Base-by-base conservation (phyloP, 768 basidiomycete genomes). In the Mycena kentingensis region DNA sequence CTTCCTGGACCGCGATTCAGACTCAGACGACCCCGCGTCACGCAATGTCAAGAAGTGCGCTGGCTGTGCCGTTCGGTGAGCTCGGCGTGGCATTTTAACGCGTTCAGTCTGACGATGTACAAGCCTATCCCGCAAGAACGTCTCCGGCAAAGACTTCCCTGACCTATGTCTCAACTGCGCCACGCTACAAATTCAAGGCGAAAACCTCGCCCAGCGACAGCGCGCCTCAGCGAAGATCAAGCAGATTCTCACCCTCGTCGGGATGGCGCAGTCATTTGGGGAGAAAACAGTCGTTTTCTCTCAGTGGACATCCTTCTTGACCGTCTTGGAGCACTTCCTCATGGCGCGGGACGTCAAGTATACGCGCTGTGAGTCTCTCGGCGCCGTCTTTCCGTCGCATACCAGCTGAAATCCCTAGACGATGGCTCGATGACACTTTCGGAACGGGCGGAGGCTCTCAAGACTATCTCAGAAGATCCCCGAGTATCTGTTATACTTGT, bases 201-300 rank as follows among this genome's bases (percentile, higher is more conserved):
- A 70, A 38, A 68, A 70, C 41, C 76, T 74, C 42, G 77, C 77
- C 29, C 62, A 70, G 5, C 75, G 84, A n/a, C 85, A 83, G 4
- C 88, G 87, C 0, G 77, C 81, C 21, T 93, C 91, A 3, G 85
- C 95, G n/a, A 99, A 99, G 70, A 90, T 93, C 49, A 79, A 85
- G 25, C 90, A 87, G 78, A 80, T 91, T 36, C 60, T 95, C 34
- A 77, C 85, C 60, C 67, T 98, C 8, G 73, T 99, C 27, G 77
- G 82, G 13, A 83, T 93, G 46, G 78, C 84, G 12, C 70, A 75
- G 45, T 73, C 79, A 46, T 77, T 82, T 10, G 69, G 78, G 16
- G 66, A 97, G 65, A 99, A 98, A 78, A 95, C 94, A 0, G 98
- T 98, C 57, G 85, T 99, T 24, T 98, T 98, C 66, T 94, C 91